These are phyloP conservation scores for Crucibulum laeve DNA, from an alignment of 768 basidiomycete species.

Conservation along the genomic window DNA sequence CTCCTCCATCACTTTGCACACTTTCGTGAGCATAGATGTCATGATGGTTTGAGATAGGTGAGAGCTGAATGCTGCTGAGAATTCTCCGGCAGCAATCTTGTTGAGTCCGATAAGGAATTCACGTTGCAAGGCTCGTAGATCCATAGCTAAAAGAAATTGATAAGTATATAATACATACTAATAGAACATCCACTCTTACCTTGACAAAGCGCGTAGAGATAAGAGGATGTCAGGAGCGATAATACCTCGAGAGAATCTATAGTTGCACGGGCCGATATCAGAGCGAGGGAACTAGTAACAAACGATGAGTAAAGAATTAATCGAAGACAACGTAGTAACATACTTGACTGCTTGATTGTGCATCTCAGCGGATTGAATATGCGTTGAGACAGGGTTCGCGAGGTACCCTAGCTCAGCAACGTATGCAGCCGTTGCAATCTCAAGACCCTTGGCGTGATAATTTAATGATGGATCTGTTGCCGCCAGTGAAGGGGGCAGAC, in stretches of 20 bases:
- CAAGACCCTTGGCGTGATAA: slow-evolving; percentile 82
- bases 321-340: slow-evolving; percentile 19
- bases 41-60: slow-evolving; percentile 30
- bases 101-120: slow-evolving; percentile 54
- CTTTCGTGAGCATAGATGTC: slow-evolving; percentile 24
- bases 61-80: slow-evolving; percentile 39
- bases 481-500: slow-evolving; percentile 75
- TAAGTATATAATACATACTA: not conserved
- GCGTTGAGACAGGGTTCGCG: slow-evolving; percentile 80
- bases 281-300: slow-evolving; percentile 63
- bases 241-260: slow-evolving; percentile 75
- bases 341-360: slow-evolving; percentile 91
- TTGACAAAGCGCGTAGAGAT: slow-evolving; percentile 72
- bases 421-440: slow-evolving; percentile 82
- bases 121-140: slow-evolving; percentile 70
- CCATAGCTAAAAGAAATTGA: slow-evolving; percentile 47
- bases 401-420: slow-evolving; percentile 77
- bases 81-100: slow-evolving; percentile 44
- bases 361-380: slow-evolving; percentile 87
- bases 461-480: slow-evolving; percentile 78
- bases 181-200: slow-evolving; percentile 20
- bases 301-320: slow-evolving; percentile 10
- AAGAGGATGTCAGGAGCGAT: slow-evolving; percentile 68
- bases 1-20: slow-evolving; percentile 40
- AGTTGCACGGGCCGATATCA: slow-evolving; percentile 80